Evolutionary conservation across 1,284 basidiomycete species (phyloP).

Genomic region (Leccinum colubrinum): DNA sequence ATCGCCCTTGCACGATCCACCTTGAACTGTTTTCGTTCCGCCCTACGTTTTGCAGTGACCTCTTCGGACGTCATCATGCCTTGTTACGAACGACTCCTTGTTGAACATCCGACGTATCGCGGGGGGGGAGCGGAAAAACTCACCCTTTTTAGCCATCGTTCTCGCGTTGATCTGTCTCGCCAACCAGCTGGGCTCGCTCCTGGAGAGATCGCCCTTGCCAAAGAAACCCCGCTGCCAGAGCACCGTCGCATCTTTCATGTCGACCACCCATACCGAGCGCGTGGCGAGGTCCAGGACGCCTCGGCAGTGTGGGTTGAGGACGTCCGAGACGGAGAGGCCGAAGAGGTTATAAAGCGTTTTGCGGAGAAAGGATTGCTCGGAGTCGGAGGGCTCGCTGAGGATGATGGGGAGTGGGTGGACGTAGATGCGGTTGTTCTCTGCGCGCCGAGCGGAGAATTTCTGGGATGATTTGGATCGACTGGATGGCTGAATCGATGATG

Average conservation of each 20-base stretch:
- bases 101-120: neutral
- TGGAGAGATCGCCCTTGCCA: slow-evolving; percentile 91
- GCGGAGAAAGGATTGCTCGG: slow-evolving; percentile 33
- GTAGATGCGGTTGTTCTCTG: slow-evolving; percentile 67
- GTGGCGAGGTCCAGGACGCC: slow-evolving; percentile 74
- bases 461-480: slow-evolving; percentile 28
- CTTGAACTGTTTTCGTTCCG: slow-evolving; percentile 89
- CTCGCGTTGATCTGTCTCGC: slow-evolving; percentile 69
- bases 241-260: slow-evolving; percentile 57
- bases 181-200: slow-evolving; percentile 95
- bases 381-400: slow-evolving; percentile 43
- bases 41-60: slow-evolving; percentile 79
- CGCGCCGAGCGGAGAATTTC: slow-evolving; percentile 53
- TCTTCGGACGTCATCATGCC: slow-evolving; percentile 79
- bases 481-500: slow-evolving; percentile 46
- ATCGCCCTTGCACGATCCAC: slow-evolving; percentile 83
- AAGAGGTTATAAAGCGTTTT: slow-evolving; percentile 48
- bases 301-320: slow-evolving; percentile 62
- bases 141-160: slow-evolving; percentile 57
- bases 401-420: slow-evolving; percentile 62
- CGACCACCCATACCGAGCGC: slow-evolving; percentile 78
- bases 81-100: neutral
- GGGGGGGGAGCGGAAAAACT: neutral
- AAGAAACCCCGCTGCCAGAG: slow-evolving; percentile 95
- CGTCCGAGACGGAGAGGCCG: slow-evolving; percentile 45